phyloP scores from a whole-genome alignment of 129 eudicot species.

The Centella asiatica region DNA sequence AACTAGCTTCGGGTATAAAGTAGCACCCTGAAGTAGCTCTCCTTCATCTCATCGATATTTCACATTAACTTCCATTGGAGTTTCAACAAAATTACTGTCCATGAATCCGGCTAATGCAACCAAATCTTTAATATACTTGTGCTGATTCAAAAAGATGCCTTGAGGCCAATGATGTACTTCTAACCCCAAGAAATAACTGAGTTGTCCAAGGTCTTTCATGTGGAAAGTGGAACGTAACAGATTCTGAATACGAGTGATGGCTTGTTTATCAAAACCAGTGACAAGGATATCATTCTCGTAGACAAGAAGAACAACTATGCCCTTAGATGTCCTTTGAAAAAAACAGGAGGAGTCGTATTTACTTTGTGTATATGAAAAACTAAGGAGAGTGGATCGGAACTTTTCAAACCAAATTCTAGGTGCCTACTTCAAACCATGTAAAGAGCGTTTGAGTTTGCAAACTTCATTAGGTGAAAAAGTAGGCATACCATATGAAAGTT shows the following conservation, averaged over 20 bases:
- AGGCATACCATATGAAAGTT: neutral
- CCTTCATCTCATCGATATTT: neutral
- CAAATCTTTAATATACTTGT: conserved; percentile 9
- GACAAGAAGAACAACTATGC: neutral
- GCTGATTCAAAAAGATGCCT: conserved; percentile 4
- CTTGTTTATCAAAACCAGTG: neutral
- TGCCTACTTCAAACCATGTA: no score
- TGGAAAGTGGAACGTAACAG: no score
- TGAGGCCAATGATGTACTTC: neutral
- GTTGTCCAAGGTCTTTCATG: neutral
- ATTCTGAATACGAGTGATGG: no score
- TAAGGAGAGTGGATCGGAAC: neutral
- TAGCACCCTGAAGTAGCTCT: neutral
- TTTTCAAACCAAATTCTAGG: neutral
- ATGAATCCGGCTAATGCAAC: neutral
- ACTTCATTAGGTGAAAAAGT: neutral
- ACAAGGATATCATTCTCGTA: neutral
- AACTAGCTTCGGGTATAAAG: neutral
- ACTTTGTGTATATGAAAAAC: conserved; percentile 1
- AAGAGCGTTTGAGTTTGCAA: neutral
- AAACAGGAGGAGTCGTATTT: conserved; percentile 1
- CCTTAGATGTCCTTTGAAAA: neutral
- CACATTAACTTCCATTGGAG: conserved; percentile 7
- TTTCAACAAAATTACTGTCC: neutral
- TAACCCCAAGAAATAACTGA: neutral